Evolutionary conservation across 768 basidiomycete species (phyloP).

Genomic region (Gloeopeniophorella convolvens): DNA sequence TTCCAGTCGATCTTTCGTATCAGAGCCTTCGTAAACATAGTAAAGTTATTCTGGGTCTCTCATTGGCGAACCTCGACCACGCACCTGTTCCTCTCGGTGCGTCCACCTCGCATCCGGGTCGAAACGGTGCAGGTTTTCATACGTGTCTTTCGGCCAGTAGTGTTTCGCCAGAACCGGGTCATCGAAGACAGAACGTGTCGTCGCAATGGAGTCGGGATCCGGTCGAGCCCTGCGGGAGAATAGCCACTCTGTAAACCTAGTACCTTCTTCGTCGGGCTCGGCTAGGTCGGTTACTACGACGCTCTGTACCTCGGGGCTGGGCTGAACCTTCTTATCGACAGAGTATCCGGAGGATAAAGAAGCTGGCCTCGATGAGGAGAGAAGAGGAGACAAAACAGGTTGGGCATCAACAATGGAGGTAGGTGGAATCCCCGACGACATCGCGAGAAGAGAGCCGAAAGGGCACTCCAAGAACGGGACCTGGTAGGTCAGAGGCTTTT

Average conservation of each 20-base stretch:
- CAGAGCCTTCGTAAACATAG: conserved; percentile 36
- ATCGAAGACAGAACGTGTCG: conserved; percentile 51
- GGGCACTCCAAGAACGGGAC: neutral
- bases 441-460: neutral
- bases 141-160: conserved; percentile 43
- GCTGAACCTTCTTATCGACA: conserved; percentile 1
- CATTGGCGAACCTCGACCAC: too few relatives aligned
- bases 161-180: conserved; percentile 40
- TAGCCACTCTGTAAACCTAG: conserved; percentile 17
- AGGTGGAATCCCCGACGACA: neutral
- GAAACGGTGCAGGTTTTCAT: conserved; percentile 55
- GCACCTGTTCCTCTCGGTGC: conserved; percentile 51
- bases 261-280: neutral
- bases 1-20: conserved; percentile 51
- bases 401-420: neutral
- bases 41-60: too few relatives aligned
- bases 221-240: conserved; percentile 6
- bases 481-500: too few relatives aligned
- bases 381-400: neutral
- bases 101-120: conserved; percentile 61
- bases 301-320: too few relatives aligned
- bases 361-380: neutral
- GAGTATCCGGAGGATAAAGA: neutral
- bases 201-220: conserved; percentile 44
- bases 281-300: too few relatives aligned